phyloP scores from a whole-genome alignment of 495 filamentous ascomycete genomes.

The Oleoguttula mirabilis region DNA sequence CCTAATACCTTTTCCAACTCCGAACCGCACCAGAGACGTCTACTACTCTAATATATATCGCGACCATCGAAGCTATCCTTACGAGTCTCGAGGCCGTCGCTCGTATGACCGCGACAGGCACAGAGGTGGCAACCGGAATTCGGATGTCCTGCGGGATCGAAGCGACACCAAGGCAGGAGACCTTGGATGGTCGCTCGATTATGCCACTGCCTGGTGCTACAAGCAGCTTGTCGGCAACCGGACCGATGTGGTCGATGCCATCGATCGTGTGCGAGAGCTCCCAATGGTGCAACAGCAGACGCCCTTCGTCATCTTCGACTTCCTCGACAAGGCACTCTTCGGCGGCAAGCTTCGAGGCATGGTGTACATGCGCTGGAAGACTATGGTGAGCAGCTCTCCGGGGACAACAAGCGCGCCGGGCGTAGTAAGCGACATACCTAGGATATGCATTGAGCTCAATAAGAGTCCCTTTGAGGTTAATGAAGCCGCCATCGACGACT shows the following conservation, averaged over 20 bases:
- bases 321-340: constrained; percentile 10
- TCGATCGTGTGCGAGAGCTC: constrained; percentile 5
- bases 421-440: not conserved
- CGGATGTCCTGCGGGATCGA: not conserved
- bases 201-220: constrained; percentile 17
- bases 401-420: constrained; percentile 11
- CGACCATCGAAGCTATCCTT: not conserved
- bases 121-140: not conserved
- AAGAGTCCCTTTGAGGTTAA: constrained; percentile 6
- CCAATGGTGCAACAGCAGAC: not conserved
- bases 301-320: constrained; percentile 15
- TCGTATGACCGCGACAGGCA: not conserved
- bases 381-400: not conserved
- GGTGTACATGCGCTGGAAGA: constrained; percentile 15
- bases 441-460: constrained; percentile 17
- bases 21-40: constrained; percentile 3
- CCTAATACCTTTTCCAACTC: constrained; percentile 4
- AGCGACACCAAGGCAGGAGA: constrained; percentile 4
- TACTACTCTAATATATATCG: constrained; percentile 1
- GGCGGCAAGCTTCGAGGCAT: constrained; percentile 7
- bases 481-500: constrained; percentile 5
- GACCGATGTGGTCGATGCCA: constrained; percentile 10
- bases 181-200: constrained; percentile 16
- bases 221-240: constrained; percentile 5
- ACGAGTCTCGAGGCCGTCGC: not conserved